These are phyloP conservation scores for Sugiyamaella xylanicola DNA, from an alignment of 1,139 yeast genomes.

Conservation along the genomic window DNA sequence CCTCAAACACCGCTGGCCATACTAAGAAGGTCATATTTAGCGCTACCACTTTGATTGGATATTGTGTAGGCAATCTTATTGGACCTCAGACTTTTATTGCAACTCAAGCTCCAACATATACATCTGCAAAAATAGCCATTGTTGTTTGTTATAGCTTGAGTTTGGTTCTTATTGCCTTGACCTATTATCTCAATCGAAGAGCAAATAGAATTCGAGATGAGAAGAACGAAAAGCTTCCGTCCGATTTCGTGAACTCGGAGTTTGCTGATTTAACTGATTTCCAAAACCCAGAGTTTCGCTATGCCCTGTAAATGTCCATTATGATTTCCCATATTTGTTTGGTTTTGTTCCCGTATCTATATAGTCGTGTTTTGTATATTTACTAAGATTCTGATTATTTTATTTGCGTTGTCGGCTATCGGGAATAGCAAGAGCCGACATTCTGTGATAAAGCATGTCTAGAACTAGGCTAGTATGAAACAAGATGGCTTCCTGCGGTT, in stretches of 20 bases:
- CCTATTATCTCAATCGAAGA: slow-evolving; percentile 40
- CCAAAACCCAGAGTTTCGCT: slow-evolving; percentile 56
- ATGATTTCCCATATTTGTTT: neutral
- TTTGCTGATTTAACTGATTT: slow-evolving; percentile 68
- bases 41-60: slow-evolving; percentile 53
- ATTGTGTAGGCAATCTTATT: slow-evolving; percentile 60
- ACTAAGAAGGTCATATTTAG: slow-evolving; percentile 56
- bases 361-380: neutral
- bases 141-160: slow-evolving; percentile 43
- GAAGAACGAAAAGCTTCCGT: slow-evolving; percentile 30
- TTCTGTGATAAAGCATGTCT: no score
- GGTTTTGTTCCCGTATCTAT: neutral
- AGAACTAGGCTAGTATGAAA: neutral
- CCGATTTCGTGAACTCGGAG: slow-evolving; percentile 46
- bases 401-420: no score
- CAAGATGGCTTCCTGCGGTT: neutral
- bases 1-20: slow-evolving; percentile 62
- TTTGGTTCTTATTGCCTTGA: slow-evolving; percentile 32
- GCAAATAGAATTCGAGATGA: slow-evolving; percentile 44
- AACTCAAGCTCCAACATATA: slow-evolving; percentile 54
- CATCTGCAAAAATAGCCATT: slow-evolving; percentile 50
- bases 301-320: slow-evolving; percentile 27
- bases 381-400: neutral
- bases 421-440: neutral
- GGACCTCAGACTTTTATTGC: slow-evolving; percentile 60